These are phyloP conservation scores for Rhododendron mucronatum DNA, from an alignment of 148 eudicot species.

Conservation along the genomic window DNA sequence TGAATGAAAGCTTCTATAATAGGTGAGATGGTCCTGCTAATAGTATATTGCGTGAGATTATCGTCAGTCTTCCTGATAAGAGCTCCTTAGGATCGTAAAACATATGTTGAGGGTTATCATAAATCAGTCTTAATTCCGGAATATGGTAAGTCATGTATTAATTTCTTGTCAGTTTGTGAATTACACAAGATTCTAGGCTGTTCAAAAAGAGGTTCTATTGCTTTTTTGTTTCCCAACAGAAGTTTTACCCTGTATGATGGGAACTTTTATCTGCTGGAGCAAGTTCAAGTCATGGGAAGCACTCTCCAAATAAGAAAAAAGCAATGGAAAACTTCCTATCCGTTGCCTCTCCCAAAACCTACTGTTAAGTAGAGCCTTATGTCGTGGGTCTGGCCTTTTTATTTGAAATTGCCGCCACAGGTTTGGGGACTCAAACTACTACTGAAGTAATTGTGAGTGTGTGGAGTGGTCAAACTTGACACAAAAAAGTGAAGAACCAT, in stretches of 20 bases:
- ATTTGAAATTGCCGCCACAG: neutral
- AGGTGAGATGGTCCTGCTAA: neutral
- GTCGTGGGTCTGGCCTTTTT: neutral
- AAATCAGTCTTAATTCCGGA: neutral
- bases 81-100: too few species aligned
- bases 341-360: neutral
- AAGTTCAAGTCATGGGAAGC: neutral
- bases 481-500: neutral
- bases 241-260: neutral
- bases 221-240: neutral
- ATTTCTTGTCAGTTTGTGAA: neutral
- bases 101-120: neutral
- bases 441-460: neutral
- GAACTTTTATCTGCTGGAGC: neutral
- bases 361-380: neutral
- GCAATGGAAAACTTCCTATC: neutral
- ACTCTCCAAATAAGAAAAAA: neutral
- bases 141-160: neutral
- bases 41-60: neutral
- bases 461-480: neutral
- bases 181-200: neutral
- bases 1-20: neutral
- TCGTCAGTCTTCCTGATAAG: neutral
- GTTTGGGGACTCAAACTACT: neutral
- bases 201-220: neutral